A percentile compares a stretch with the other conserved stretches of the same genome.
phyloP scores from a whole-genome alignment of 345 rosid genomes.

The Eucalyptus erythrocorys region DNA sequence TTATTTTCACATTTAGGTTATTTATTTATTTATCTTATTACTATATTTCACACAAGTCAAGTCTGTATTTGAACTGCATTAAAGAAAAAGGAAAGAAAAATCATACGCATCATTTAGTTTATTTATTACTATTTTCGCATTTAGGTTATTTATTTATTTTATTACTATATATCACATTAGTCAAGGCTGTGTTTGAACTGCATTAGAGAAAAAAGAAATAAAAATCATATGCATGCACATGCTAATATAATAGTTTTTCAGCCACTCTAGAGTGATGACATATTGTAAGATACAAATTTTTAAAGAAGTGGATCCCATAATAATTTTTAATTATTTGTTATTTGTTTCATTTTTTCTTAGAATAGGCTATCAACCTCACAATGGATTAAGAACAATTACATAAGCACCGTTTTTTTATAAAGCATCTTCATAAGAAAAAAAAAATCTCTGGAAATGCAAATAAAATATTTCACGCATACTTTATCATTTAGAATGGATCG shows the following conservation, averaged over 20 bases:
- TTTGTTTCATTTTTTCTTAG: no score
- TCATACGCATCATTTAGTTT: neutral
- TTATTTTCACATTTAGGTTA: neutral
- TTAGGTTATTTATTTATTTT: neutral
- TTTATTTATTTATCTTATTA: neutral
- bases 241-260: neutral
- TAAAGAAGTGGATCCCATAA: no score
- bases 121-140: neutral
- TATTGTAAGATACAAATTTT: no score
- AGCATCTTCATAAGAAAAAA: neutral
- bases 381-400: no score
- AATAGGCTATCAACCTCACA: no score
- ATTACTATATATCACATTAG: neutral
- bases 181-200: neutral
- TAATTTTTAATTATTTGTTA: no score
- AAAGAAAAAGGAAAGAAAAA: no score
- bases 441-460: neutral
- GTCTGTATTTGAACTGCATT: neutral
- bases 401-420: no score
- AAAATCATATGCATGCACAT: neutral
- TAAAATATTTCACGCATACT: neutral
- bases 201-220: neutral
- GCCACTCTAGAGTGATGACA: no score
- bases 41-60: neutral
- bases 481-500: neutral